phyloP scores from a whole-genome alignment of 306 rosid species.

The Malus sylvestris region DNA sequence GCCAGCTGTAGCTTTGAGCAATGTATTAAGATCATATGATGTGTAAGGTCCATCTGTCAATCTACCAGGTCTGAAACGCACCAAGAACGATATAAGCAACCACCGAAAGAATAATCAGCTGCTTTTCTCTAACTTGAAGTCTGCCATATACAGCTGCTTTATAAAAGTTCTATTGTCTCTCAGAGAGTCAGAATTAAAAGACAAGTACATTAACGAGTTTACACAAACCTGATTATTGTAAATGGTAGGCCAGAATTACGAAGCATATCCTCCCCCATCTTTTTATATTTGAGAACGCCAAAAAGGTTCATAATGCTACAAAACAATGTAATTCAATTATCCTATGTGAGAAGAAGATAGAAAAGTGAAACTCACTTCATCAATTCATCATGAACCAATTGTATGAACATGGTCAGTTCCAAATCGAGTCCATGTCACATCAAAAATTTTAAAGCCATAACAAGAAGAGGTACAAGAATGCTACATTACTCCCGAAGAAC shows the following conservation, averaged over 20 bases:
- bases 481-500: not conserved
- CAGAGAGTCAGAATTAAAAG: not conserved
- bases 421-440: not conserved
- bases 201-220: not conserved
- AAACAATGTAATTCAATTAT: not conserved
- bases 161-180: not conserved
- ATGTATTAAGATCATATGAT: conserved; percentile 87
- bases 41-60: conserved; percentile 99
- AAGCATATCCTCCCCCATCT: conserved; percentile 90
- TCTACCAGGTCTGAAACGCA: conserved; percentile 69
- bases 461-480: not conserved
- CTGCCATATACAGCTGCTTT: not conserved
- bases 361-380: not conserved
- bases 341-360: not conserved
- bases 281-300: conserved; percentile 91
- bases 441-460: not conserved
- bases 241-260: conserved; percentile 72
- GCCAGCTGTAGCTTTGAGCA: conserved; percentile 94
- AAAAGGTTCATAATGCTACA: conserved; percentile 85
- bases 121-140: not conserved
- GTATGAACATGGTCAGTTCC: not conserved
- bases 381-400: not conserved
- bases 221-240: conserved; percentile 78
- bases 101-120: not conserved
- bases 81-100: not conserved